These are phyloP conservation scores for Knoxdaviesia capensis DNA, from an alignment of 2,329 filamentous ascomycete species.

Conservation along the genomic window DNA sequence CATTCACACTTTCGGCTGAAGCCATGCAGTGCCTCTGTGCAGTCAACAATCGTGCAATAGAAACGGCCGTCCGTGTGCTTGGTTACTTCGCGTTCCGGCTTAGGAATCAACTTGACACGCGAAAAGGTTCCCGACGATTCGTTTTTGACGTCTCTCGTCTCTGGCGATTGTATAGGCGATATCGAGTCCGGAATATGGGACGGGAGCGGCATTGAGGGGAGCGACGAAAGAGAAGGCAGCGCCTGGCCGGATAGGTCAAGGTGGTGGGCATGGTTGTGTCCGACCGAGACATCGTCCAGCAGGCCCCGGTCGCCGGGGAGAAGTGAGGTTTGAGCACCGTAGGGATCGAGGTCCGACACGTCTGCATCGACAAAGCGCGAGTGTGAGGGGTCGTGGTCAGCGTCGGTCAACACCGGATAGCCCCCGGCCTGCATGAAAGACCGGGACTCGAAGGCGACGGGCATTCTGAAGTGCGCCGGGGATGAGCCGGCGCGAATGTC, in stretches of 20 bases:
- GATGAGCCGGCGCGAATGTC: no score
- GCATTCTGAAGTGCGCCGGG: constrained; percentile 16
- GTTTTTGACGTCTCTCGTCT: constrained; percentile 2
- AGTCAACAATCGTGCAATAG: constrained; percentile 52
- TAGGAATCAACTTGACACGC: constrained; percentile 32
- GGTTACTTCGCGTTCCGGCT: constrained; percentile 33
- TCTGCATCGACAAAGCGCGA: constrained; percentile 22
- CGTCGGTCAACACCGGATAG: constrained; percentile 14
- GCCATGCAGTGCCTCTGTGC: constrained; percentile 38
- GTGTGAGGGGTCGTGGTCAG: constrained; percentile 15
- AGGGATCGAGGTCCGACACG: constrained; percentile 21
- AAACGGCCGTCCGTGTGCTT: constrained; percentile 58
- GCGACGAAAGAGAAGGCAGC: neutral
- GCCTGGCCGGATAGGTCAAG: constrained; percentile 14
- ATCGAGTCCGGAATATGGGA: neutral
- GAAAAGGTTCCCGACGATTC: constrained; percentile 4
- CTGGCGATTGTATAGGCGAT: constrained; percentile 2
- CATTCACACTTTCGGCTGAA: constrained; percentile 83
- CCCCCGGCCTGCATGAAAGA: constrained; percentile 26
- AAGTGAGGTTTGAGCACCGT: constrained; percentile 18
- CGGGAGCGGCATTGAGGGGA: constrained; percentile 4
- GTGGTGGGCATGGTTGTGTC: constrained; percentile 16
- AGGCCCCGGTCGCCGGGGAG: constrained; percentile 17
- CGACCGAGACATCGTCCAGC: constrained; percentile 17
- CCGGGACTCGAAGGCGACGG: constrained; percentile 29